Conservation (phyloP, 1,139 yeast genomes). For the Schwanniomyces etchellsii region DNA sequence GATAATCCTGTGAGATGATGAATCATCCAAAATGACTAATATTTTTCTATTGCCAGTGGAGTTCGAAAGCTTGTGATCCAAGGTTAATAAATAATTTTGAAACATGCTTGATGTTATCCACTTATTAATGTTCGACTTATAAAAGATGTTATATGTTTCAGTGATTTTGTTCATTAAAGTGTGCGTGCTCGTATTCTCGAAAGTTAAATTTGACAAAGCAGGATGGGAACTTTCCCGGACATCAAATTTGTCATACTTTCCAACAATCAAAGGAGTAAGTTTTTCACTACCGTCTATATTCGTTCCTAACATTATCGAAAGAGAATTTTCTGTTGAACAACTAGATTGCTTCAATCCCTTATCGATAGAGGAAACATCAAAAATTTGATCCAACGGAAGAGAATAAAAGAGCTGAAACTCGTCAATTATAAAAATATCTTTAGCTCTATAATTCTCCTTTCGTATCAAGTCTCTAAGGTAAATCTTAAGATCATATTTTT, state of each 20-base stretch:
- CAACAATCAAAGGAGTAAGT: constrained; percentile 55
- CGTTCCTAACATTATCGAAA: constrained; percentile 59
- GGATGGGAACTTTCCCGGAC: constrained; percentile 26
- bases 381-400: constrained; percentile 56
- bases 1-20: constrained; percentile 57
- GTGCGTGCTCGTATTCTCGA: constrained; percentile 15
- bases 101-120: constrained; percentile 66
- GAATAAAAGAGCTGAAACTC: constrained; percentile 59
- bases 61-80: constrained; percentile 49
- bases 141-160: constrained; percentile 45
- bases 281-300: constrained; percentile 62
- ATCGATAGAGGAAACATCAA: constrained; percentile 42
- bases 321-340: constrained; percentile 46
- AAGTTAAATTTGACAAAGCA: constrained; percentile 23
- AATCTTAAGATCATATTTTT: constrained; percentile 38
- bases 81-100: constrained; percentile 53
- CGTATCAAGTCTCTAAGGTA: constrained; percentile 28
- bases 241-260: constrained; percentile 54
- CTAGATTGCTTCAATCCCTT: constrained; percentile 41
- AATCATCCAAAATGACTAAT: constrained; percentile 53
- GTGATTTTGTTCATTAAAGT: constrained; percentile 42
- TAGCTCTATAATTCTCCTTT: constrained; percentile 36
- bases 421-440: constrained; percentile 55
- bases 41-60: constrained; percentile 41
- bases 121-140: constrained; percentile 56